phyloP scores from a whole-genome alignment of 108 stramenopile species.

The Nitzschia inconspicua region DNA sequence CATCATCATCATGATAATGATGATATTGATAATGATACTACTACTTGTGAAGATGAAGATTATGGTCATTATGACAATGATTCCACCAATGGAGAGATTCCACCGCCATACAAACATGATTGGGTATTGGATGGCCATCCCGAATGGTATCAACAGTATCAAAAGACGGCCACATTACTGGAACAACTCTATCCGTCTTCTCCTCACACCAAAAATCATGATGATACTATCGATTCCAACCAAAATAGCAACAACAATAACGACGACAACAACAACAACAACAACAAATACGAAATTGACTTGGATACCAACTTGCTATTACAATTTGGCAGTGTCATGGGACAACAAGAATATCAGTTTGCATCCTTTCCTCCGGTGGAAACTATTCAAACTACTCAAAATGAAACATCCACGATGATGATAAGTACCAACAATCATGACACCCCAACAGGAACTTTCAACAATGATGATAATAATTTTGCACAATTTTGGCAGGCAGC shows the following conservation, averaged over 20 bases:
- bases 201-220: background rate
- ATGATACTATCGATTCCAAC: background rate
- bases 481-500: conserved; percentile 7
- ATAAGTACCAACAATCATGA: background rate
- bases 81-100: background rate
- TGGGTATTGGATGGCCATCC: conserved; percentile 19
- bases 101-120: background rate
- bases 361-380: conserved; percentile 8
- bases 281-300: background rate
- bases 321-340: conserved; percentile 1
- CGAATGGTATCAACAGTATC: conserved; percentile 5
- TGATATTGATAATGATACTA: background rate
- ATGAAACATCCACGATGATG: background rate
- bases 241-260: background rate
- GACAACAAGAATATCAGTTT: conserved; percentile 36
- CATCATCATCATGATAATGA: background rate
- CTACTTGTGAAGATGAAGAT: background rate
- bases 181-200: background rate
- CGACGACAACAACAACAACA: background rate
- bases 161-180: background rate
- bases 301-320: background rate
- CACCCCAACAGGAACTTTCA: background rate
- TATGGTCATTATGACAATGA: background rate
- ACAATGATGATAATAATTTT: background rate
- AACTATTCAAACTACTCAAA: background rate